These are phyloP conservation scores for Golubevia sp. DNA, from an alignment of 1,284 basidiomycete species.

Conservation along the genomic window DNA sequence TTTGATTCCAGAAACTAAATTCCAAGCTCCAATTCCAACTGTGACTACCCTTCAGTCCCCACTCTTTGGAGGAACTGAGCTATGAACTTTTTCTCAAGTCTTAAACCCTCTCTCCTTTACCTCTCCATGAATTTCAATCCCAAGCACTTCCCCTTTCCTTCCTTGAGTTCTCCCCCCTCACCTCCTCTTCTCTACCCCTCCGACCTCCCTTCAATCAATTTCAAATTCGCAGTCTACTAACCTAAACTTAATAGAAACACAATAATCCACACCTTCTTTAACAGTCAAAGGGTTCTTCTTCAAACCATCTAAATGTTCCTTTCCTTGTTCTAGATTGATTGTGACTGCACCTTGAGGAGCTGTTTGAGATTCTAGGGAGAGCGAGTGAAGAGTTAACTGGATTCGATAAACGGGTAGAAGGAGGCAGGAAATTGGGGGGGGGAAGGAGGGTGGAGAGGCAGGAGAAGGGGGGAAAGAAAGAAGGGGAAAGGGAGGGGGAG, in stretches of 20 bases:
- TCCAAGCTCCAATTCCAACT: too few species aligned
- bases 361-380: slow-evolving; percentile 36
- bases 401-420: neutral
- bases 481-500: too few species aligned
- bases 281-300: slow-evolving; percentile 52
- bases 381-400: slow-evolving; percentile 45
- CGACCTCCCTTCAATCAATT: too few species aligned
- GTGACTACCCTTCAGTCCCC: too few species aligned
- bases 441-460: neutral
- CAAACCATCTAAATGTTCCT: slow-evolving; percentile 39
- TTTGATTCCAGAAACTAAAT: too few species aligned
- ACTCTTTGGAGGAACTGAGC: too few species aligned
- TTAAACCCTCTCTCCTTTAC: too few species aligned
- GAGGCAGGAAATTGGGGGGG: neutral
- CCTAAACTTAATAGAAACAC: slow-evolving; percentile 49
- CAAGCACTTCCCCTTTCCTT: too few species aligned
- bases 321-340: slow-evolving; percentile 42
- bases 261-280: slow-evolving; percentile 58
- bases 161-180: too few species aligned
- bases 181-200: too few species aligned
- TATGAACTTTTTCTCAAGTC: too few species aligned
- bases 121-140: too few species aligned
- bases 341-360: slow-evolving; percentile 35
- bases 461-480: neutral
- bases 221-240: slow-evolving; percentile 3